Evolutionary conservation across 1,284 basidiomycete genomes (phyloP).

Genomic region (Naganishia sp.): DNA sequence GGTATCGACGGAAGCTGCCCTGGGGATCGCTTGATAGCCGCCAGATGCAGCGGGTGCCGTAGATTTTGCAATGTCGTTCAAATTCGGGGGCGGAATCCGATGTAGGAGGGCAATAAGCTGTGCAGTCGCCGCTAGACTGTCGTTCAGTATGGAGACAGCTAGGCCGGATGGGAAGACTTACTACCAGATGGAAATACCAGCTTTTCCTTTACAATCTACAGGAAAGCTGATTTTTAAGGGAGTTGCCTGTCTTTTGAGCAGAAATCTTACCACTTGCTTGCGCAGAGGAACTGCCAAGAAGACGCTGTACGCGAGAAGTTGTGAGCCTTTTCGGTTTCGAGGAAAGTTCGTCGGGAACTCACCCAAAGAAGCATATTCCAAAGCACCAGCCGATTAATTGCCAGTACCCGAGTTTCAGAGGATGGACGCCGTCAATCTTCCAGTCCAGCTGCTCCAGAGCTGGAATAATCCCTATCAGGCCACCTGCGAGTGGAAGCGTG

Average conservation of each 20-base stretch:
- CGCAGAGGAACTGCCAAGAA: conserved; percentile 91
- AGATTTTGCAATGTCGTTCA: conserved; percentile 4
- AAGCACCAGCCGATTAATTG: conserved; percentile 78
- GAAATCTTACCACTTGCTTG: conserved; percentile 72
- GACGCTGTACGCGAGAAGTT: conserved; percentile 58
- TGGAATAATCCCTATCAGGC: conserved; percentile 91
- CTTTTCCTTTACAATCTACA: conserved; percentile 86
- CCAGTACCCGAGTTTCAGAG: conserved; percentile 72
- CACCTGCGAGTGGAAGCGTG: conserved; percentile 85
- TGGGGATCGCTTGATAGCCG: conserved; percentile 13
- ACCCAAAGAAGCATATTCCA: conserved; percentile 90
- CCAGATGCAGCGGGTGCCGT: not conserved
- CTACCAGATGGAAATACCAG: conserved; percentile 89
- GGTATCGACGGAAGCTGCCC: conserved; percentile 7
- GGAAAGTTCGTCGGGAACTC: conserved; percentile 36
- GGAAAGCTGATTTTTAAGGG: not conserved
- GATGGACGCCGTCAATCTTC: conserved; percentile 70
- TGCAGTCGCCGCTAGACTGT: conserved; percentile 72
- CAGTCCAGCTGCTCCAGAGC: conserved; percentile 77
- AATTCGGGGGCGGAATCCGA: conserved; percentile 31
- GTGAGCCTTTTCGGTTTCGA: not conserved
- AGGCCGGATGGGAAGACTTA: conserved; percentile 33
- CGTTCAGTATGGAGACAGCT: not conserved
- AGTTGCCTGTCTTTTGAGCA: not conserved
- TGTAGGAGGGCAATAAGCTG: conserved; percentile 94